These are phyloP conservation scores for Microsporum audouinii DNA, from an alignment of 2,329 filamentous ascomycete genomes.

Conservation along the genomic window DNA sequence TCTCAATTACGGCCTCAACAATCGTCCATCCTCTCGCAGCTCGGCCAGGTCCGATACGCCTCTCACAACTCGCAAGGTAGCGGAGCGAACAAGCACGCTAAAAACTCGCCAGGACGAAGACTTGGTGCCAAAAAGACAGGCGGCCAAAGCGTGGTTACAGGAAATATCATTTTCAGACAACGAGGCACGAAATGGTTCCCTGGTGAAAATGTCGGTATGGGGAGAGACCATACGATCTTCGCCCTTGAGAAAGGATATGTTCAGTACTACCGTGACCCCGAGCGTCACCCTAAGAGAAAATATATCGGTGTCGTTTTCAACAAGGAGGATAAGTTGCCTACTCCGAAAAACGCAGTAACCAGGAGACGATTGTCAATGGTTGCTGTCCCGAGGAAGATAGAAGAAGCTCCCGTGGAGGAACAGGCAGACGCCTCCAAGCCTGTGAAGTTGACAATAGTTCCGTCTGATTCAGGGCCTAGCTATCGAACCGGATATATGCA, in stretches of 20 bases:
- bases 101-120: conserved; percentile 67
- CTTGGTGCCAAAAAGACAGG: conserved; percentile 87
- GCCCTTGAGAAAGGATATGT: conserved; percentile 79
- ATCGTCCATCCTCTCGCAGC: conserved; percentile 27
- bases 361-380: conserved; percentile 66
- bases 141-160: conserved; percentile 85
- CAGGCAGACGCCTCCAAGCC: conserved; percentile 11
- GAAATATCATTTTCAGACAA: conserved; percentile 97
- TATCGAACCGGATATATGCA: conserved; percentile 51
- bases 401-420: conserved; percentile 10
- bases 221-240: conserved; percentile 92
- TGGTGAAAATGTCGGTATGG: conserved; percentile 90
- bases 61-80: conserved; percentile 52
- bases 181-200: conserved; percentile 89
- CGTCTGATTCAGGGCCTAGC: conserved; percentile 22
- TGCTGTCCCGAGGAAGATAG: conserved; percentile 32
- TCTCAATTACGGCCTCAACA: conserved; percentile 9
- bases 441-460: conserved; percentile 7
- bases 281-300: conserved; percentile 69
- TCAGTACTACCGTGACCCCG: conserved; percentile 87
- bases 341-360: conserved; percentile 60
- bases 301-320: conserved; percentile 92
- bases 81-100: conserved; percentile 53
- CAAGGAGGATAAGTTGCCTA: conserved; percentile 67
- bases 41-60: conserved; percentile 45